These are phyloP conservation scores for Pichia sp. DNA, from an alignment of 1,139 yeast genomes.

Conservation along the genomic window DNA sequence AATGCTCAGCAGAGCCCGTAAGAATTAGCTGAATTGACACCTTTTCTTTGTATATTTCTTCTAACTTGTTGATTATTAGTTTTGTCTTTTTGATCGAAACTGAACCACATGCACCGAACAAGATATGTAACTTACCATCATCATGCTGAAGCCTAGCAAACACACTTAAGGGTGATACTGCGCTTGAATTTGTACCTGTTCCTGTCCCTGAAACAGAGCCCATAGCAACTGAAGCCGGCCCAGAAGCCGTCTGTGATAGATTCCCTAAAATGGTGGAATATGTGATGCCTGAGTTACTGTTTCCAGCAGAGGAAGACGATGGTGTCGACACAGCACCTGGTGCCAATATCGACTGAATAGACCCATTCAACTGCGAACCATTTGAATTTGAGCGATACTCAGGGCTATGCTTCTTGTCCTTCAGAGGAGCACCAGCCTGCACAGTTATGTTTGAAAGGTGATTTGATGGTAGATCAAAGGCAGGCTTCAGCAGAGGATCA, in stretches of 20 bases:
- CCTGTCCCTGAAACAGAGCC: not conserved
- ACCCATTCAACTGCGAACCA: not conserved
- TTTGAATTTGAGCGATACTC: constrained; percentile 11
- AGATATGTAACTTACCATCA: constrained; percentile 83
- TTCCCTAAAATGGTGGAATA: not conserved
- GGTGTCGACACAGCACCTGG: not conserved
- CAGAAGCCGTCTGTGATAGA: not conserved
- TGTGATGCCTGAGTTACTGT: not conserved
- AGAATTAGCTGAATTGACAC: constrained; percentile 76
- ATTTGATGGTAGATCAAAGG: constrained; percentile 18
- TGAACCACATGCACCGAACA: constrained; percentile 90
- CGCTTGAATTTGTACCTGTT: not conserved
- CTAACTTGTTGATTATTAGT: constrained; percentile 67
- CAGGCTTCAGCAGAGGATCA: constrained; percentile 27
- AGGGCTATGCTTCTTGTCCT: not conserved
- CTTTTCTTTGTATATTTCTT: constrained; percentile 70
- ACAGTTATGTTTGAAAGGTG: not conserved
- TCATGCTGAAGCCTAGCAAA: constrained; percentile 56
- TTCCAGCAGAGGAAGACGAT: not conserved
- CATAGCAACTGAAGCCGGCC: not conserved
- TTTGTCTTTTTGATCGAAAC: constrained; percentile 73
- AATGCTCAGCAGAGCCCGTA: constrained; percentile 79
- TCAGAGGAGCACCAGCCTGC: constrained; percentile 7
- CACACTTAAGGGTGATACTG: constrained; percentile 12
- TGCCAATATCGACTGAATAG: not conserved